Evolutionary conservation across 148 eudicot genomes (phyloP).

Genomic region (Amaranthus cruentus): DNA sequence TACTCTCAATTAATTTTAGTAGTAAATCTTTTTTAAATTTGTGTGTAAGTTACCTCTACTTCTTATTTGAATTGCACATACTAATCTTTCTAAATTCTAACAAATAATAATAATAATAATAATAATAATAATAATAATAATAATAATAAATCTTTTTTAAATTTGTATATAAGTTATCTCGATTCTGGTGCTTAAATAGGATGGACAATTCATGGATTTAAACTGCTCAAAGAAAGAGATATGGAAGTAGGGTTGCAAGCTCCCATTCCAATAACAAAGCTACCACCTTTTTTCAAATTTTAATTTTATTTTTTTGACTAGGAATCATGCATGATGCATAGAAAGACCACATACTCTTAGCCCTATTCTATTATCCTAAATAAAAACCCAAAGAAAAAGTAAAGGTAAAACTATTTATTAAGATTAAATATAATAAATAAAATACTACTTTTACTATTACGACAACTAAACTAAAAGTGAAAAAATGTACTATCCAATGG

Average conservation of each 20-base stretch:
- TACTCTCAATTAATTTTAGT: no score
- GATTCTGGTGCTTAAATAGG: background rate
- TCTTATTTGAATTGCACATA: no score
- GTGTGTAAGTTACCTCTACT: no score
- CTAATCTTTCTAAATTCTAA: no score
- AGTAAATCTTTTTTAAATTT: no score
- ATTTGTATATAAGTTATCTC: background rate
- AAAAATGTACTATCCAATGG: background rate
- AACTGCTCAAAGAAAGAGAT: constrained; percentile 6
- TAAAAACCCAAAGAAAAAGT: background rate
- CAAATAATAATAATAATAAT: no score
- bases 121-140: no score
- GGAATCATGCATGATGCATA: background rate
- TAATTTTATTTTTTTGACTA: background rate
- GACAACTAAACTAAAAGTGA: background rate
- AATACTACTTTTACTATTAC: background rate
- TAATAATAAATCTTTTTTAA: no score
- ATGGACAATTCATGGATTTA: constrained; percentile 4
- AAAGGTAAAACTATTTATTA: background rate
- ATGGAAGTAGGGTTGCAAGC: background rate
- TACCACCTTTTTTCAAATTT: background rate
- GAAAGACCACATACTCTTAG: background rate
- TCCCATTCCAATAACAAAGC: constrained; percentile 9
- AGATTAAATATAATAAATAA: background rate
- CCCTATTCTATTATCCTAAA: constrained; percentile 9